Evolutionary conservation across 306 rosid species (phyloP).

Genomic region (Trifolium repens): DNA sequence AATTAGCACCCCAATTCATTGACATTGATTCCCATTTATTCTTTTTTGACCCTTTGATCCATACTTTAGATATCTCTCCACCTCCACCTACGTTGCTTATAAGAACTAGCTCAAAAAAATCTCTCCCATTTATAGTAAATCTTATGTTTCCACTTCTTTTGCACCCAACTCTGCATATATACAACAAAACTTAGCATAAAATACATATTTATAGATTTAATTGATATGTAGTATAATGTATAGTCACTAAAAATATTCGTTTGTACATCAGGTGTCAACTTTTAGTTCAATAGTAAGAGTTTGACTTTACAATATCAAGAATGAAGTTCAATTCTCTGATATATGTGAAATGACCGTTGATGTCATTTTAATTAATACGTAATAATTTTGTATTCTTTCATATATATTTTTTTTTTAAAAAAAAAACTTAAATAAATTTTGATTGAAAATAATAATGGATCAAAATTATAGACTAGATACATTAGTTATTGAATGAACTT

Average conservation of each 20-base stretch:
- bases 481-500: no score
- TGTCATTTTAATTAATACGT: no score
- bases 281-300: no score
- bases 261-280: no score
- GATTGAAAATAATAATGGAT: no score
- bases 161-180: conserved; percentile 57
- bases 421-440: no score
- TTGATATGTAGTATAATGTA: neutral
- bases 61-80: conserved; percentile 59
- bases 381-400: no score
- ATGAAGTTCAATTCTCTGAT: no score
- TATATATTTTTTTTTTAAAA: no score
- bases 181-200: neutral
- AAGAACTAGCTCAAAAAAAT: conserved; percentile 60
- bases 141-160: conserved; percentile 57
- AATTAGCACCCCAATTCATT: conserved; percentile 63
- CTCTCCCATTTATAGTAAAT: conserved; percentile 59
- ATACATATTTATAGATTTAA: neutral
- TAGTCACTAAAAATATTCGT: neutral
- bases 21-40: conserved; percentile 62
- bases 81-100: conserved; percentile 60
- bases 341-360: no score
- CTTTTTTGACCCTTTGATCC: conserved; percentile 63
- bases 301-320: no score
- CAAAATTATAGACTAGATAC: no score